Evolutionary conservation across 140 eudicot genomes (phyloP), one percentile per base, ranked within the genome.

Genomic region (Erigeron philadelphicus): DNA sequence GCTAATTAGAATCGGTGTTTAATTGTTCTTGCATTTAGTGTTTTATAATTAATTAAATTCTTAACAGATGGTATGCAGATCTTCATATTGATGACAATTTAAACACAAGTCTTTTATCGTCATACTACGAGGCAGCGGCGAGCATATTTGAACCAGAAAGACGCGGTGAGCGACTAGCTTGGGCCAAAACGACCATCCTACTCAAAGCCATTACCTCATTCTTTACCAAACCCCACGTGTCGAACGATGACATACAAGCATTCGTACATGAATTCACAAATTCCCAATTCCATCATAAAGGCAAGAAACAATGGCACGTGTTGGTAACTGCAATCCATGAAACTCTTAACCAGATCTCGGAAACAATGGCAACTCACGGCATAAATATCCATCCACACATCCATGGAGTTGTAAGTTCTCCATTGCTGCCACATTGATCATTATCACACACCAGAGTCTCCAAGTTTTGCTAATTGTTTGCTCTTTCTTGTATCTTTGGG

Each of bases 121-220:
- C 64, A 23, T 58, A 9, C 25, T 58, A 58, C 5, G 64, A 58
- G 43, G 64, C 64, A 58, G 43, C 64, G 3, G 17, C 64, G 1
- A 58, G 17, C 64, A 23, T 58, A 19, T 58, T 58, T 8, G 43
- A 58, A 41, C 64, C 64, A 10, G 64, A 58, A 58, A 58, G 64
- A 23, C 25, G 16, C 64, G 10, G 0, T n/a, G 64, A 58, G 13
- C 35, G 64, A 55, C 11, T 55, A 10, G 61, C 61, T 55, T 55
- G 61, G 61, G 61, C 61, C 61, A 55, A 55, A 55, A 55, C 61
- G 11, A 55, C 43, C 4, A 8, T 58, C 7, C 8, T 19, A 23
- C 42, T 58, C 3, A 25, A 58, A 11, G 5, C 25, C 16, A 58
- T 58, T 19, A 23, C 38, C 42, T 58, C 42, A 1, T 9, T 9